Evolutionary conservation across 2,329 filamentous ascomycete species (phyloP), one percentile per base, ranked within the genome.

Genomic region (Aspergillus nomiae): DNA sequence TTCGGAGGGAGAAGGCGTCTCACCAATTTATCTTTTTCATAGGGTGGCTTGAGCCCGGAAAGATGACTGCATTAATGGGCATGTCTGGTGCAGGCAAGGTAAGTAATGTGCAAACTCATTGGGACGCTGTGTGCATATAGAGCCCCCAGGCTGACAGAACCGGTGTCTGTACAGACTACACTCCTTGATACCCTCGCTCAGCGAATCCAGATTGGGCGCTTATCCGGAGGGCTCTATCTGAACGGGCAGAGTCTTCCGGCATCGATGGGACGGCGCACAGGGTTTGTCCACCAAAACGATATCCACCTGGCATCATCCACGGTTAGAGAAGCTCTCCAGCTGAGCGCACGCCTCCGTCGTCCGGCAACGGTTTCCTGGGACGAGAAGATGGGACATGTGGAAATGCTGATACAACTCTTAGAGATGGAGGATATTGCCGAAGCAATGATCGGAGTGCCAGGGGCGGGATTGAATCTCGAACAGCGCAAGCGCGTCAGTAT

Each of bases 31-130:
- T n/a, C 26, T 41, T 41, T 19, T n/a, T n/a, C 8, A 4, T 41
- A 41, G 38, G 38, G 19, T 41, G 38, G 38, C 38, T 41, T 41
- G 16, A 76, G 59, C 78, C 79, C 4, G 81, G 81, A 4, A 70
- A 78, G 55, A 65, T 83, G 32, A 81, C 78, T 21, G 81, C 80
- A 2, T 69, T 83, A 41, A 82, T 82, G 80, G 80, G 79, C 2
- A 78, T 79, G 12, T 84, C 81, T 8, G 84, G 84, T 24, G 92
- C 91, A 4, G 92, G 92, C 59, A 95, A 95, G 79, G 45, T 48
- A 24, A 26, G 45, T 24, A 14, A 28, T 24, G 2, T 36, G 19
- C 7, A 41, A 41, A 16, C n/a, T 41, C 16, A 19, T 41, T 16
- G 9, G 38, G 19, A 0, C 7, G 16, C n/a, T n/a, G 16, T 41